phyloP scores from a whole-genome alignment of 2,329 filamentous ascomycete species.

The Zasmidium angulare region DNA sequence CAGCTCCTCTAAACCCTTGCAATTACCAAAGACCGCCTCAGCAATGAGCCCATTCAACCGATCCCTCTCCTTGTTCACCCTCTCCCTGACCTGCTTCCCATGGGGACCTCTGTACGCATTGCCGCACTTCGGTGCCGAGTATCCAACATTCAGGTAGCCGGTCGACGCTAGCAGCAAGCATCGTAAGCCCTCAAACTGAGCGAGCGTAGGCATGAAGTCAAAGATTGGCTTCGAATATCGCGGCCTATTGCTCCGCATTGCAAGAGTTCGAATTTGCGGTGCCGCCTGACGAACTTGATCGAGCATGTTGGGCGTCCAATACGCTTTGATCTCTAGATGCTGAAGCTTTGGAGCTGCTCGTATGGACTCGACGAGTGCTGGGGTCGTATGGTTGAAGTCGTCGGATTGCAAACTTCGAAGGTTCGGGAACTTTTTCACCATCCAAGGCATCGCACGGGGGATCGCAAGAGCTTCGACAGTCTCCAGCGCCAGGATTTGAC shows the following conservation, averaged over 20 bases:
- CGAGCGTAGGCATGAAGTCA: background rate
- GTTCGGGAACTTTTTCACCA: too few relatives aligned
- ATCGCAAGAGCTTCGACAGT: too few relatives aligned
- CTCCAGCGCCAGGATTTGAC: too few relatives aligned
- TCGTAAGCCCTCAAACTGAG: background rate
- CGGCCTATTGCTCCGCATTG: background rate
- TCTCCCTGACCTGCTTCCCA: background rate
- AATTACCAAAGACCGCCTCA: background rate
- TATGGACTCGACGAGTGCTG: background rate
- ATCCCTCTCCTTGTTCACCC: background rate
- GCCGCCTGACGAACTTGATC: background rate
- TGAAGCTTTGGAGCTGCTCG: background rate
- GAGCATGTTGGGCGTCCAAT: background rate
- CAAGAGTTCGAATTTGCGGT: background rate
- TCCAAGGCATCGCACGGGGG: too few relatives aligned
- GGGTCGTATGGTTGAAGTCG: too few relatives aligned
- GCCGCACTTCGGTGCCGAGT: background rate
- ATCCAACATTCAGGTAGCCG: background rate
- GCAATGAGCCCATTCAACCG: background rate
- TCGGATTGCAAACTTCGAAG: too few relatives aligned
- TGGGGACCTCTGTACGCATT: background rate
- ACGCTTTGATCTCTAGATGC: background rate
- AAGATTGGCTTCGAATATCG: background rate
- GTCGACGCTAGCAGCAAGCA: background rate
- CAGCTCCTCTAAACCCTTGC: background rate